Evolutionary conservation across 352 stramenopile genomes (phyloP).

Genomic region (Globisporangium spiculum): DNA sequence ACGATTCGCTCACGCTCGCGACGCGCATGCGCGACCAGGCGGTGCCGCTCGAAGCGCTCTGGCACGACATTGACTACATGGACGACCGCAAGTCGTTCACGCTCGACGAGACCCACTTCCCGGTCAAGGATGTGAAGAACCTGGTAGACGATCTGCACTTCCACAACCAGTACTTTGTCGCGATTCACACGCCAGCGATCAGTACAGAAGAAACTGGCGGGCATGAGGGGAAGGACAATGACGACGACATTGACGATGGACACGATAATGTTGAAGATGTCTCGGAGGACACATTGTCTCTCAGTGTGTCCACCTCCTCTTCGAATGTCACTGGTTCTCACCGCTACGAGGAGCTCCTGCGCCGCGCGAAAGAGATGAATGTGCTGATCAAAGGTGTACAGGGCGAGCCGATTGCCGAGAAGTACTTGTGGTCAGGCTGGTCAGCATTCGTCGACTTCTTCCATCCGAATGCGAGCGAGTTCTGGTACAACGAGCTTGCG

Average conservation of each 20-base stretch:
- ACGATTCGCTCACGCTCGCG: conserved; percentile 34
- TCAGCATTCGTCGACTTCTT: conserved; percentile 86
- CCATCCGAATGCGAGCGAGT: conserved; percentile 63
- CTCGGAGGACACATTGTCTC: background rate
- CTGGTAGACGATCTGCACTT: conserved; percentile 84
- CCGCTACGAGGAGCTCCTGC: conserved; percentile 23
- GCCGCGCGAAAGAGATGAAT: conserved; percentile 40
- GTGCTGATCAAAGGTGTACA: conserved; percentile 79
- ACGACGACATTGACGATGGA: background rate
- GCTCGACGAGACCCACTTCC: conserved; percentile 57
- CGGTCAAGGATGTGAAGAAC: conserved; percentile 27
- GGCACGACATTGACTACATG: conserved; percentile 74
- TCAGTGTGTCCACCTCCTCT: conserved; percentile 1
- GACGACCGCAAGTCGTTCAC: conserved; percentile 50
- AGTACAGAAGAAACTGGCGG: conserved; percentile 12
- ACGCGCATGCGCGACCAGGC: conserved; percentile 32
- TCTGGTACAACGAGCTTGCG: conserved; percentile 64
- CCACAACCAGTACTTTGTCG: conserved; percentile 77
- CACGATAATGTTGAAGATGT: background rate
- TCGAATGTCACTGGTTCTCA: background rate
- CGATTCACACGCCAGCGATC: conserved; percentile 67
- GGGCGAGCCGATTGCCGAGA: conserved; percentile 62
- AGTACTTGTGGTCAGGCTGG: conserved; percentile 61
- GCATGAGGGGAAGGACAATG: background rate
- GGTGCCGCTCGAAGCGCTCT: conserved; percentile 77